Evolutionary conservation across 371 early-diverging fungal species (phyloP), one percentile per base, ranked within the genome.

Genomic region (Apophysomyces sp.): DNA sequence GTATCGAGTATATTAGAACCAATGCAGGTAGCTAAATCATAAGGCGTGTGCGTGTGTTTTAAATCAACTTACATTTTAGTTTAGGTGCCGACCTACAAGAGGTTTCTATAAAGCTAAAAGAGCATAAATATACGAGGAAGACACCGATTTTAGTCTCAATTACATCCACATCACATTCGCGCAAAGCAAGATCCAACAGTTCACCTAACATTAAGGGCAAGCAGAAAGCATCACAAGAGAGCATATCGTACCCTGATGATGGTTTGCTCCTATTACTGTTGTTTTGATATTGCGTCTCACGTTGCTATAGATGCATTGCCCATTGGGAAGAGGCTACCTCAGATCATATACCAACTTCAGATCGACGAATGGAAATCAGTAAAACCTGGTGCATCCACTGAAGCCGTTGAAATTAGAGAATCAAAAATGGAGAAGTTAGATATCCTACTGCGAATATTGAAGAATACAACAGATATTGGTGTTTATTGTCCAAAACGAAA

Each of bases 201-300:
- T 65, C 63, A 2, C 71, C 73, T 0, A 73, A 70, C 49, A 62
- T 66, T 52, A 64, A 68, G 62, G 74, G 71, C 13, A 77, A 77
- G 54, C 70, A 75, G 44, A 74, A 75, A 32, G 66, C 68, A 7
- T 60, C 66, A 0, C 69, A 77, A 30, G 77, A 80, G 16, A 75
- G 66, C 32, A 62, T 71, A n/a, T 72, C 76, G 29, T 80, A 68
- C 55, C 77, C 77, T 31, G 77, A 80, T 59, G 80, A 80, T 60
- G 80, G 80, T 77, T 70, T 31, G 13, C 24, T 28, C 5, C 16
- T 11, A 52, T 18, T 7, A 32, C 16, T 27, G 29, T 55, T 4
- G 16, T 9, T 34, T 34, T n/a, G 39, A 57, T 36, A 29, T 30
- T 44, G 21, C 28, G 26, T 32, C 54, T 44, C 34, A 40, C 21